These are phyloP conservation scores for Diphasiastrum complanatum DNA, from an alignment of 83 land plant genomes.

Conservation along the genomic window DNA sequence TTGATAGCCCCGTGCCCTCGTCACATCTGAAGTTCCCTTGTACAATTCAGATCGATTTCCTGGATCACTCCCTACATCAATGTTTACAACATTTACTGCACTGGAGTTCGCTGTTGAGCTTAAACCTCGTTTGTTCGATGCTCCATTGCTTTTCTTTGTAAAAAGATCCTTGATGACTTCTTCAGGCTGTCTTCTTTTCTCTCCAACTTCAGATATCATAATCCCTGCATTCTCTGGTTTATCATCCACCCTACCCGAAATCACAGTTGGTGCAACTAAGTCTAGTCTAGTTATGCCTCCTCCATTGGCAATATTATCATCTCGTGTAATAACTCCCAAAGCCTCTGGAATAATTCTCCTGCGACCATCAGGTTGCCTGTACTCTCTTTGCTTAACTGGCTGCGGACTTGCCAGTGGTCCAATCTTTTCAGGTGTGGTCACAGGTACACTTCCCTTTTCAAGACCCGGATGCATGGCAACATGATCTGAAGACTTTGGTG, in stretches of 20 bases:
- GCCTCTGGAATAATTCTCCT: slow-evolving; percentile 95
- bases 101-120: too few species aligned
- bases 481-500: slow-evolving; percentile 4
- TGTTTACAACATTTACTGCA: too few species aligned
- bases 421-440: slow-evolving; percentile 2
- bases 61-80: too few species aligned
- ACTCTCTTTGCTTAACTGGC: slow-evolving; percentile 88
- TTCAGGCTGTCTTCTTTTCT: slow-evolving; percentile 5
- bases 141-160: background rate
- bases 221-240: slow-evolving; percentile 14
- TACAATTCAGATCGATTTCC: too few species aligned
- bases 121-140: too few species aligned
- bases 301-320: slow-evolving; percentile 37
- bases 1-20: slow-evolving; percentile 19
- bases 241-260: slow-evolving; percentile 10
- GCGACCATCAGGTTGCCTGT: slow-evolving; percentile 86
- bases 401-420: slow-evolving; percentile 30
- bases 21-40: too few species aligned
- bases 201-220: slow-evolving; percentile 1
- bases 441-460: background rate
- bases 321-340: slow-evolving; percentile 53
- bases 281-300: too few species aligned
- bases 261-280: too few species aligned
- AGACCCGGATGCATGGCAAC: background rate
- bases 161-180: background rate